Conservation (phyloP, 2,329 filamentous ascomycete species). For the Sporothrix phasma region DNA sequence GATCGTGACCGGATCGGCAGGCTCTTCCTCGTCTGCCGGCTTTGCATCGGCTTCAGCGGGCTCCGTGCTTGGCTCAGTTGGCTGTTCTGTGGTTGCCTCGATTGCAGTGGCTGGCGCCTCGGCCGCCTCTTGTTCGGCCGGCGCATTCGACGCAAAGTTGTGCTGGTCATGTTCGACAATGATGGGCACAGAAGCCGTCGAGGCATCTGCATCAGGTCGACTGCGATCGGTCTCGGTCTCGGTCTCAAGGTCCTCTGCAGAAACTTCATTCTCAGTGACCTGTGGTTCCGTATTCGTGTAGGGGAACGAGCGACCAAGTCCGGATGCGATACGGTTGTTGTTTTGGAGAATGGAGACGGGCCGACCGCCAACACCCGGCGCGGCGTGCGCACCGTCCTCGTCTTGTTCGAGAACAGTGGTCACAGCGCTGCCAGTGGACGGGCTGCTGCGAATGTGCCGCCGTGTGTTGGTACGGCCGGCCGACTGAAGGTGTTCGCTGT, state of each 20-base stretch:
- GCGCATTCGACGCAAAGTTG: background rate
- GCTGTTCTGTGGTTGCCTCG: slow-evolving; percentile 12
- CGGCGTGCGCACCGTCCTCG: slow-evolving; percentile 44
- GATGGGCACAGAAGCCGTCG: slow-evolving; percentile 26
- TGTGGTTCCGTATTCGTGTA: background rate
- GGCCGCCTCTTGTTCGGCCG: background rate
- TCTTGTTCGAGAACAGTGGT: slow-evolving; percentile 74
- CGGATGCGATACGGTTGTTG: background rate
- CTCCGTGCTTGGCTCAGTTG: background rate
- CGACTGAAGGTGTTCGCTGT: slow-evolving; percentile 43
- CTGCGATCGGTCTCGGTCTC: slow-evolving; percentile 32
- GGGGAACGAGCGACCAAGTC: background rate
- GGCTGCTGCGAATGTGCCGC: slow-evolving; percentile 69
- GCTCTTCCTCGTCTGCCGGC: background rate
- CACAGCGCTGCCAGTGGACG: slow-evolving; percentile 68
- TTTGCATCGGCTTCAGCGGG: background rate
- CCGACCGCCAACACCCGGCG: background rate
- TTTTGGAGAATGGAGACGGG: background rate
- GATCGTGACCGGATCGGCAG: background rate
- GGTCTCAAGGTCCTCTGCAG: slow-evolving; percentile 35
- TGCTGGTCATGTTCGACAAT: slow-evolving; percentile 29
- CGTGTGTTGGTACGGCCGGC: slow-evolving; percentile 62
- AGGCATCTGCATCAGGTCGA: slow-evolving; percentile 27
- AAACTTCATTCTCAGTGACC: slow-evolving; percentile 33
- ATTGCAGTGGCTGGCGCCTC: slow-evolving; percentile 12